phyloP scores from a whole-genome alignment of 2,329 filamentous ascomycete genomes.

The Colletotrichum lentis region DNA sequence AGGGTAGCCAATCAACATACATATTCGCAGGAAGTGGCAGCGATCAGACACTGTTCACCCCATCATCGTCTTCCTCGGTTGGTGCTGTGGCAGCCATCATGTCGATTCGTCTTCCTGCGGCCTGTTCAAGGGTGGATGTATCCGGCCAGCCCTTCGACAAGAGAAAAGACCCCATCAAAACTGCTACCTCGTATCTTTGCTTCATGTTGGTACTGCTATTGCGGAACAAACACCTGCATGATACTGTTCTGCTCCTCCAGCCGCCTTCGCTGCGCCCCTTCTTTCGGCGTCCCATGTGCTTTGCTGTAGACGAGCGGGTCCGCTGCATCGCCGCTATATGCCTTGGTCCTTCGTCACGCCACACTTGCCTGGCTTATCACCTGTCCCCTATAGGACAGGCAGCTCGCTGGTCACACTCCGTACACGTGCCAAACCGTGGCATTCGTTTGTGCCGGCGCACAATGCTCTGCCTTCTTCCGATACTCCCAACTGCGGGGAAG shows the following conservation, averaged over 20 bases:
- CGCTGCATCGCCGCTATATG: background rate
- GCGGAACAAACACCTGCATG: too few species aligned
- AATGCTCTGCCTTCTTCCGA: background rate
- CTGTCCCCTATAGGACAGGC: background rate
- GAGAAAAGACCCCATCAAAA: too few species aligned
- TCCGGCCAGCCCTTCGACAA: too few species aligned
- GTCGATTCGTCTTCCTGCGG: too few species aligned
- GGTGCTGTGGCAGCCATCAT: too few species aligned
- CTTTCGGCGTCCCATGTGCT: background rate
- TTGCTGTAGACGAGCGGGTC: constrained; percentile 8
- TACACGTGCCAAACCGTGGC: background rate
- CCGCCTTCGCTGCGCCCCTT: background rate
- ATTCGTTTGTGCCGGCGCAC: background rate
- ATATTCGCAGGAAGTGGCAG: too few species aligned
- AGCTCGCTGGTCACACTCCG: background rate
- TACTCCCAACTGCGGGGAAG: background rate
- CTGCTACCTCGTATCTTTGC: too few species aligned
- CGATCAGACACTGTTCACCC: too few species aligned
- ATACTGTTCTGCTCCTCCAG: background rate
- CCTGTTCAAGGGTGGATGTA: too few species aligned
- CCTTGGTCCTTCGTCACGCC: constrained; percentile 3
- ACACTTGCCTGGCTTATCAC: background rate
- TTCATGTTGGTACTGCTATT: too few species aligned
- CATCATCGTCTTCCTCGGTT: too few species aligned
- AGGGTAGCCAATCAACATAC: too few species aligned